Evolutionary conservation across 2,329 filamentous ascomycete genomes (phyloP), one percentile per base, ranked within the genome.

Genomic region (Alternaria atra): DNA sequence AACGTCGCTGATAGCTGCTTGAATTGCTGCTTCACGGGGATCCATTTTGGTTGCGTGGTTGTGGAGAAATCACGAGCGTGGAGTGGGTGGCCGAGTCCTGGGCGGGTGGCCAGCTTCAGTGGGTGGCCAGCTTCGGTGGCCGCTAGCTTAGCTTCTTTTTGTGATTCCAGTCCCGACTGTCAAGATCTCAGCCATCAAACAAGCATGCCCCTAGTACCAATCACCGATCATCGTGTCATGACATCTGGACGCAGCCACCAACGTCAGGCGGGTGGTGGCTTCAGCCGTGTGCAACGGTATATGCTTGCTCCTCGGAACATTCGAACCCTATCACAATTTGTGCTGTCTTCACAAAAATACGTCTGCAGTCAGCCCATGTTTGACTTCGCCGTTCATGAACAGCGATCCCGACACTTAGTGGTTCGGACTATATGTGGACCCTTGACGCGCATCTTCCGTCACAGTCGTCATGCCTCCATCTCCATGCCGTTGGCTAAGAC

Each of bases 391-490:
- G 20, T 40, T 42, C 34, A 57, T 51, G 25, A 20, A 13, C 35
- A 17, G 23, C 20, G 27, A 48, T 46, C 47, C 20, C 32, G 20
- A 23, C 29, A 30, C 3, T 30, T 51, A 39, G 27, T 52, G 46
- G 58, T 55, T 34, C 39, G 17, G 17, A 47, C 32, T 58, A 58
- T 35, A 23, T 32, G 37, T 47, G 52, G 46, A 56, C 52, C 53
- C 53, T 43, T 56, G 23, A 43, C 44, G 37, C 46, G 44, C 57
- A 60, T 40, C 42, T 55, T 53, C 37, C 57, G 37, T 60, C 58
- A 56, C 37, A 56, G 15, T 56, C 54, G 54, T 47, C 47, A 59
- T 59, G 43, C n/a, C 23, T 12, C 55, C 47, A 10, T 29, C 17
- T 32, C 44, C 9, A 6, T 34, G 35, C 37, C 25, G 35, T 27